Percentiles rank a stretch among this genome's conserved stretches.
phyloP scores from a whole-genome alignment of 2,329 filamentous ascomycete genomes.

The Cercospora sesami region DNA sequence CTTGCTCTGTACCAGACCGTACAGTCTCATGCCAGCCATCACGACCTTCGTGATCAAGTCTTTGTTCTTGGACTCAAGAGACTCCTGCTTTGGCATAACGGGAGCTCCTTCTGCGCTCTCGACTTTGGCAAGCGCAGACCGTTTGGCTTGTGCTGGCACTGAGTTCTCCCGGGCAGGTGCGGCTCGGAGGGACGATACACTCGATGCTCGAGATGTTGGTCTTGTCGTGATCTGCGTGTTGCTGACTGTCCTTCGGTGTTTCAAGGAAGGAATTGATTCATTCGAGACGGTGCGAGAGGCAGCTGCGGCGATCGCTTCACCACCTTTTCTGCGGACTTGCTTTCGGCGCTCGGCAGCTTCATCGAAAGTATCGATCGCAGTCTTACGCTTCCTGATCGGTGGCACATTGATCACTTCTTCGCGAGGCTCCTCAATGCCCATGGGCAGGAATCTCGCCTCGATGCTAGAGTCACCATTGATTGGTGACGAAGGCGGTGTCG shows the following conservation, averaged over 20 bases:
- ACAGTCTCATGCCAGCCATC: constrained; percentile 56
- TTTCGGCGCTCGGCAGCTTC: constrained; percentile 48
- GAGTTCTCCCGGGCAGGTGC: constrained; percentile 26
- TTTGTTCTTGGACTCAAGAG: constrained; percentile 45
- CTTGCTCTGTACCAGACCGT: constrained; percentile 50
- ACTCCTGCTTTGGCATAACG: constrained; percentile 11
- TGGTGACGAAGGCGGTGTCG: constrained; percentile 35
- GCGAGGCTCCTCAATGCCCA: not conserved
- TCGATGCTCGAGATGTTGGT: constrained; percentile 36
- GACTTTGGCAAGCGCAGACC: constrained; percentile 32
- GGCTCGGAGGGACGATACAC: constrained; percentile 31
- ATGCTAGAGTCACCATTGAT: constrained; percentile 9
- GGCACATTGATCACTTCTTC: constrained; percentile 30
- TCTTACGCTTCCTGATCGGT: constrained; percentile 45
- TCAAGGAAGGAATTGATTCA: constrained; percentile 31
- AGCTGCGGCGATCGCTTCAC: constrained; percentile 47
- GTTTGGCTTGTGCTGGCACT: constrained; percentile 25
- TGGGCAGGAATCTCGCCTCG: constrained; percentile 32
- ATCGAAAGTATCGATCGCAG: constrained; percentile 48
- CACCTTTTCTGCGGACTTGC: constrained; percentile 46
- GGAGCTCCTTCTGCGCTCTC: constrained; percentile 26
- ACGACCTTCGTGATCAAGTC: constrained; percentile 52
- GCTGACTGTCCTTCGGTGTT: constrained; percentile 38
- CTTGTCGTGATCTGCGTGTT: constrained; percentile 28
- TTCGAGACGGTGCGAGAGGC: constrained; percentile 35